These are phyloP conservation scores for Sindora glabra DNA, from an alignment of 306 rosid genomes.

Conservation along the genomic window DNA sequence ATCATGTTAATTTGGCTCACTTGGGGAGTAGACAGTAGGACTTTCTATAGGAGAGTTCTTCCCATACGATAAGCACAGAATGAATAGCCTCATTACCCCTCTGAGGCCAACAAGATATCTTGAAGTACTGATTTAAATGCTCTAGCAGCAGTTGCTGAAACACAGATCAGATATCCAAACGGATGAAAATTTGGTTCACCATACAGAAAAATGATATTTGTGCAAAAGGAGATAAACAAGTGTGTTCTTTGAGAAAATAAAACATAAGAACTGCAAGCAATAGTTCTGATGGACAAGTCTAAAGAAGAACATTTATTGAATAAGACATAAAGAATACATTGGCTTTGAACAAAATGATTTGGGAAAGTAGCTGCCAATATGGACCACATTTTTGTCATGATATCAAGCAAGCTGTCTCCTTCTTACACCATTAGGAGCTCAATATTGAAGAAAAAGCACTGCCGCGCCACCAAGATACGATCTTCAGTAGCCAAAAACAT, in stretches of 20 bases:
- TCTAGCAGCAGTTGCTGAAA: constrained; percentile 32
- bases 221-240: neutral
- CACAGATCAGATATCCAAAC: constrained; percentile 33
- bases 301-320: neutral
- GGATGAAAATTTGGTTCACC: constrained; percentile 40
- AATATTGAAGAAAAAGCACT: neutral
- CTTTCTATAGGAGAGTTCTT: neutral
- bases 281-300: too few species aligned
- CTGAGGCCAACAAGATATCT: constrained; percentile 32
- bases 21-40: neutral
- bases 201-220: constrained; percentile 15
- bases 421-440: neutral
- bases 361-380: neutral
- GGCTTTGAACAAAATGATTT: neutral
- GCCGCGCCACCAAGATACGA: neutral
- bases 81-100: constrained; percentile 21
- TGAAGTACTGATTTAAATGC: constrained; percentile 48
- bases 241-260: too few species aligned
- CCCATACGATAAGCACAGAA: neutral
- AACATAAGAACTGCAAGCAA: too few species aligned
- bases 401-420: neutral
- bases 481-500: too few species aligned
- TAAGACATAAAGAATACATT: neutral
- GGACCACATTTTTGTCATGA: neutral
- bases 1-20: neutral